Evolutionary conservation across 2,329 filamentous ascomycete genomes (phyloP).

Genomic region (Trichoderma arundinaceum): DNA sequence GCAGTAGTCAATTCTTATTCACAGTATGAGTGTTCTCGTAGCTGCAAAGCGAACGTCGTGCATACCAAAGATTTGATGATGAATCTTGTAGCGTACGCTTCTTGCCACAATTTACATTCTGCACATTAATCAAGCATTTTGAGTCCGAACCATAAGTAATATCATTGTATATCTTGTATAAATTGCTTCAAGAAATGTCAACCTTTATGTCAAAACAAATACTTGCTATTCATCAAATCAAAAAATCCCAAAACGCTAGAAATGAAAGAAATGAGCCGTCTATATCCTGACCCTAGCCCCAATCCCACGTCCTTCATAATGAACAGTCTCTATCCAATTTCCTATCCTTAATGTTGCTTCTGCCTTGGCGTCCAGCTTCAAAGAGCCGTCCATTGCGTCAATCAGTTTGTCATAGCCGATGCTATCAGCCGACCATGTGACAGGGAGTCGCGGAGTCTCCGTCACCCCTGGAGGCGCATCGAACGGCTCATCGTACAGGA

Average conservation of each 20-base stretch:
- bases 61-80: not conserved
- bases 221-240: not conserved
- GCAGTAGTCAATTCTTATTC: no score
- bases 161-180: conserved; percentile 2
- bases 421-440: conserved; percentile 76
- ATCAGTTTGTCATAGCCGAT: conserved; percentile 83
- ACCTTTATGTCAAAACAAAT: conserved; percentile 6
- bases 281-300: conserved; percentile 60
- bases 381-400: conserved; percentile 76
- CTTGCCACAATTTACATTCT: not conserved
- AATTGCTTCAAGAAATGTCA: conserved; percentile 1
- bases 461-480: conserved; percentile 76
- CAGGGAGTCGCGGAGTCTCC: conserved; percentile 76
- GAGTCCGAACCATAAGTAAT: not conserved
- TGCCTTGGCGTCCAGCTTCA: conserved; percentile 81
- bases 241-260: conserved; percentile 1
- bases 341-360: conserved; percentile 76
- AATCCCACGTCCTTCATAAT: conserved; percentile 73
- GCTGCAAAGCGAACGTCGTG: not conserved
- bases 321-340: conserved; percentile 73
- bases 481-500: conserved; percentile 76
- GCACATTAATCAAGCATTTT: no score
- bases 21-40: not conserved
- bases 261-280: conserved; percentile 16
- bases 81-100: not conserved